Base-by-base conservation (phyloP, 371 early-diverging fungal species). In the Rhizopus microsporus region DNA sequence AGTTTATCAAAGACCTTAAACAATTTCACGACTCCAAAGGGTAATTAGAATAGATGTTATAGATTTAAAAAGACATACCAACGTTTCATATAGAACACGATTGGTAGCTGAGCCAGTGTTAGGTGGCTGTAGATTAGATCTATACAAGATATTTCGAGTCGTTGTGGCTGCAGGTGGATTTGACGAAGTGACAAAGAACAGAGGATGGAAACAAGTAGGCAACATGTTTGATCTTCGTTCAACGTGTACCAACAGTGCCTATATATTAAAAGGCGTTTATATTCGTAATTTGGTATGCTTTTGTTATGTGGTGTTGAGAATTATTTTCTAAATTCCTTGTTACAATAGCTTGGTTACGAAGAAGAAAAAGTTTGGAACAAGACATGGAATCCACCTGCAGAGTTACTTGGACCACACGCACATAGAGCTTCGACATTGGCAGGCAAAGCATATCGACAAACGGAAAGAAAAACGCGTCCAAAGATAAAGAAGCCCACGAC, bases 181-280 rank as follows among this genome's bases (percentile, higher is more conserved):
- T 59, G 87, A 88, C 51, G 82, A 86, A 79, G 88, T 91, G 29
- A 86, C 89, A 13, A 71, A 77, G 38, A 86, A 88, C 35, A 82
- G 88, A 51, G 82, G 87, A 15, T 91, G 91, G 91, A 87, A 84
- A 57, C 77, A 84, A 62, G 79, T 91, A 23, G 78, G 85, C 13
- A 68, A 78, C 17, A 82, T 85, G 0, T 89, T 91, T 66, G 77
- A 90, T 50, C 84, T 91, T 45, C 90, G 90, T 6, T 71, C 84
- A 15, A 91, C 90, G 7, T 90, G 92, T 68, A 91, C 90, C 16
- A 91, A 90, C 69, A 82, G 85, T 53, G 90, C 90, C 2, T 89
- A 84, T 62, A 87, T 89, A 33, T 70, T 89, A 50, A 90, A 90
- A 69, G 81, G 84, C 31, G 77, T 89, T 1, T 91, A 91, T 62